Evolutionary conservation across 164 flowering plant species (phyloP).

Genomic region (Protea cynaroides): DNA sequence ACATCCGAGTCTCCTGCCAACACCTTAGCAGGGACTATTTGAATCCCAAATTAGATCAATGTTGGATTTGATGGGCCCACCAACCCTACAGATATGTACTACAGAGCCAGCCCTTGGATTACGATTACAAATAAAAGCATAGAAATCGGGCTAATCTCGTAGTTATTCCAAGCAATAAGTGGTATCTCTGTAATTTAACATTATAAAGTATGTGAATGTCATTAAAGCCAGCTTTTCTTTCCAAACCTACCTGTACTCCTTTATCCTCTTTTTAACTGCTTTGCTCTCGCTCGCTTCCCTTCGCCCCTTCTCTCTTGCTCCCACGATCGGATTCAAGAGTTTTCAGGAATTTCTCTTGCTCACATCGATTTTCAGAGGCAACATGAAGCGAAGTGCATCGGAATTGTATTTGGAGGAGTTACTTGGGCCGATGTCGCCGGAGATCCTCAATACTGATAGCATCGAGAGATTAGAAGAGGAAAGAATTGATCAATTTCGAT

Average conservation of each 20-base stretch:
- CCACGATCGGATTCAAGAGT: background rate
- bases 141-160: too few species aligned
- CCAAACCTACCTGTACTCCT: background rate
- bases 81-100: too few species aligned
- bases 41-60: too few species aligned
- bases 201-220: conserved; percentile 8
- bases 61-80: too few species aligned
- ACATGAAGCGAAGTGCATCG: conserved; percentile 30
- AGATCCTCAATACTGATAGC: background rate
- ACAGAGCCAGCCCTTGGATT: background rate
- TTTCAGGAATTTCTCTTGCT: conserved; percentile 3
- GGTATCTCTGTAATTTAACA: conserved; percentile 2
- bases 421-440: background rate
- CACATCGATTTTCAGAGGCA: background rate
- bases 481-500: background rate
- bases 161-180: background rate
- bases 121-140: background rate
- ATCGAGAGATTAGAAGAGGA: background rate
- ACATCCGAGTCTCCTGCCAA: too few species aligned
- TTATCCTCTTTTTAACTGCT: background rate
- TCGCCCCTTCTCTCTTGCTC: background rate
- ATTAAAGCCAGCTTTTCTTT: conserved; percentile 10
- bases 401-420: conserved; percentile 23
- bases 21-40: too few species aligned
- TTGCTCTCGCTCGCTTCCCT: background rate